These are phyloP conservation scores for Trichoderma koningii DNA, from an alignment of 2,329 filamentous ascomycete genomes.

Conservation along the genomic window DNA sequence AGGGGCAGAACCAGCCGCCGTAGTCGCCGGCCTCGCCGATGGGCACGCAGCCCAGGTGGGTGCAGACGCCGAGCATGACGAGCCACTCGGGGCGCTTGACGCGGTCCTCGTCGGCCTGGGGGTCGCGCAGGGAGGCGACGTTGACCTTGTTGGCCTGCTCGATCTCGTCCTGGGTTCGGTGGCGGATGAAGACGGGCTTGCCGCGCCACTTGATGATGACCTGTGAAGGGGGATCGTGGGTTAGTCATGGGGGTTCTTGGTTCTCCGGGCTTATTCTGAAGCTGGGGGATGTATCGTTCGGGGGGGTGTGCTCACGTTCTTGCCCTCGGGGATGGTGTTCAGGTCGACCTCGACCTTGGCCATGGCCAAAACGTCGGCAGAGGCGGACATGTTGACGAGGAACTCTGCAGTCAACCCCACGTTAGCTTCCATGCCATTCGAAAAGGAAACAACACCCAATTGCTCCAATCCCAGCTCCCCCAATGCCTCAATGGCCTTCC, in stretches of 20 bases:
- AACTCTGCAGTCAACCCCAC: conserved; percentile 68
- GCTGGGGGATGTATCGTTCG: too few relatives aligned
- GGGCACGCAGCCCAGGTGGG: conserved; percentile 97
- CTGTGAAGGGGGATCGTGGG: conserved; percentile 44
- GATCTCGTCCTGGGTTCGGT: conserved; percentile 92
- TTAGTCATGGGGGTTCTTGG: not conserved
- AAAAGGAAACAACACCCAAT: conserved; percentile 32
- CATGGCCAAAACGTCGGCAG: conserved; percentile 96
- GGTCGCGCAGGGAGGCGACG: conserved; percentile 82
- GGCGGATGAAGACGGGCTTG: conserved; percentile 99
- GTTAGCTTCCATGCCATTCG: conserved; percentile 35
- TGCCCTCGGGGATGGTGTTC: conserved; percentile 90
- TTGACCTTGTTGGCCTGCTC: conserved; percentile 89
- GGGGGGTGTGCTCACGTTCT: conserved; percentile 74
- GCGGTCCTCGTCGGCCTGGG: conserved; percentile 86
- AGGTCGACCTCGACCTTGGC: conserved; percentile 99
- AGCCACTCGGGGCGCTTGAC: conserved; percentile 99
- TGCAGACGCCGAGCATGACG: conserved; percentile 99
- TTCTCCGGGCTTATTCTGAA: not conserved
- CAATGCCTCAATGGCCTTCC: conserved; percentile 1
- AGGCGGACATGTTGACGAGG: conserved; percentile 99
- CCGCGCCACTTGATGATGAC: conserved; percentile 99
- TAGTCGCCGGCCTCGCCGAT: conserved; percentile 98
- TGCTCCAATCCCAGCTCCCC: conserved; percentile 26
- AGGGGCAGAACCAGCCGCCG: conserved; percentile 99